Evolutionary conservation across 2,329 filamentous ascomycete genomes (phyloP).

Genomic region (Penicillium vulpinum): DNA sequence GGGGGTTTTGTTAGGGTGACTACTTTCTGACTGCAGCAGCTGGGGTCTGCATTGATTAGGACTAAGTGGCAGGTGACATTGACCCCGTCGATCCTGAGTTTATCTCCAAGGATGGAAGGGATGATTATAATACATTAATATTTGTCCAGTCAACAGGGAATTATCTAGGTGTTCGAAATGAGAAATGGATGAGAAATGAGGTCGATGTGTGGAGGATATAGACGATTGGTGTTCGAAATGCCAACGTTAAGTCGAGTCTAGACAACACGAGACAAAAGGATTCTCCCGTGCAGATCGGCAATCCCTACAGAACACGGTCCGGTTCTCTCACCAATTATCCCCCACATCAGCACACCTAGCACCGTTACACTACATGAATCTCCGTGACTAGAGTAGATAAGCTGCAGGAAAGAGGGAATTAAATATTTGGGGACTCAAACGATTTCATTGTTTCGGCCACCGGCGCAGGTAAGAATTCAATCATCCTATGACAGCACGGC

Average conservation of each 20-base stretch:
- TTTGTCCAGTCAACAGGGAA: too few species aligned
- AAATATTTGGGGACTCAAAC: not conserved
- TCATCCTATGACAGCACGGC: not conserved
- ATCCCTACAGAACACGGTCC: too few species aligned
- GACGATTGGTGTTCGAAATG: too few species aligned
- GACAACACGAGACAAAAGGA: too few species aligned
- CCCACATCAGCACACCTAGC: not conserved
- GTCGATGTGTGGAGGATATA: too few species aligned
- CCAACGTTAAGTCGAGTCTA: too few species aligned
- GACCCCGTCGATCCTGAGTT: too few species aligned
- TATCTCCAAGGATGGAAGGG: too few species aligned
- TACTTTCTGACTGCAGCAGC: not conserved
- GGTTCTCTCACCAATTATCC: not conserved
- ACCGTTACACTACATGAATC: not conserved
- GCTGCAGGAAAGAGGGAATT: not conserved
- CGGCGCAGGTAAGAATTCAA: not conserved
- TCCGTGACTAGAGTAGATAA: not conserved
- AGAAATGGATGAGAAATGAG: too few species aligned
- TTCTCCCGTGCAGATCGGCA: too few species aligned
- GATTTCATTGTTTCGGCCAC: not conserved
- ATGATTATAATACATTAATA: too few species aligned
- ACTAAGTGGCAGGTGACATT: not conserved
- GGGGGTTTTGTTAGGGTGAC: not conserved
- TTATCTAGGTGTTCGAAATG: too few species aligned
- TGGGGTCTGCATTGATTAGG: not conserved